These are phyloP conservation scores for Colletotrichum zoysiae DNA, from an alignment of 2,329 filamentous ascomycete species.

Conservation along the genomic window DNA sequence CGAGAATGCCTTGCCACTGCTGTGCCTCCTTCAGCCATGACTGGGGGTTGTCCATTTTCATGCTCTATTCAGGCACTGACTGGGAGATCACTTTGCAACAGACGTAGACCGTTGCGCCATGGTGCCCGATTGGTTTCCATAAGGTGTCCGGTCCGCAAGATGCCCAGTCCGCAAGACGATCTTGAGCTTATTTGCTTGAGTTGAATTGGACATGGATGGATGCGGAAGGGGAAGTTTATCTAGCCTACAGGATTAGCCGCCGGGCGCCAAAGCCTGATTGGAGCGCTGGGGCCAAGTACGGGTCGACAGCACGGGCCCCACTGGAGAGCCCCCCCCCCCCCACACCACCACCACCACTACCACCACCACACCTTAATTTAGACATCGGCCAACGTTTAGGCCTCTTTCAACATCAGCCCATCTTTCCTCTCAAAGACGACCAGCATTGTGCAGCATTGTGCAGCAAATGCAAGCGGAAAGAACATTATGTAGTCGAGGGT, in stretches of 20 bases:
- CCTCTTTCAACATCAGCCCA: neutral
- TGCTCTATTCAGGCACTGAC: neutral
- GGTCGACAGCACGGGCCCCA: neutral
- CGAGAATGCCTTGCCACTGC: slow-evolving; percentile 9
- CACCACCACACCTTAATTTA: slow-evolving; percentile 29
- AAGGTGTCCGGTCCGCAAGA: neutral
- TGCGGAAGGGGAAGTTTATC: neutral
- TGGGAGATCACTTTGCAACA: neutral
- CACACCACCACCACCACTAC: no score
- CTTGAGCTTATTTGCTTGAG: neutral
- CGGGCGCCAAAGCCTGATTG: slow-evolving; percentile 4
- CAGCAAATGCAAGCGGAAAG: neutral
- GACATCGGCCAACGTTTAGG: neutral
- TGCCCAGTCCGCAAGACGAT: neutral
- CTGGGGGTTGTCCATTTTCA: neutral
- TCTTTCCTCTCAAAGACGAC: neutral
- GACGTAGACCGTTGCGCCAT: fast-evolving
- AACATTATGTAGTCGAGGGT: neutral
- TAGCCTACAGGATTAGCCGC: slow-evolving; percentile 34
- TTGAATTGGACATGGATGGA: neutral
- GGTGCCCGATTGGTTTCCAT: neutral
- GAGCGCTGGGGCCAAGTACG: neutral
- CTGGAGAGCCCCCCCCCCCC: neutral
- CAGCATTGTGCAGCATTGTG: neutral
- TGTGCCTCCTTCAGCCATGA: slow-evolving; percentile 4